These are phyloP conservation scores for Hydnum rufescens DNA, from an alignment of 768 basidiomycete genomes.

Conservation along the genomic window DNA sequence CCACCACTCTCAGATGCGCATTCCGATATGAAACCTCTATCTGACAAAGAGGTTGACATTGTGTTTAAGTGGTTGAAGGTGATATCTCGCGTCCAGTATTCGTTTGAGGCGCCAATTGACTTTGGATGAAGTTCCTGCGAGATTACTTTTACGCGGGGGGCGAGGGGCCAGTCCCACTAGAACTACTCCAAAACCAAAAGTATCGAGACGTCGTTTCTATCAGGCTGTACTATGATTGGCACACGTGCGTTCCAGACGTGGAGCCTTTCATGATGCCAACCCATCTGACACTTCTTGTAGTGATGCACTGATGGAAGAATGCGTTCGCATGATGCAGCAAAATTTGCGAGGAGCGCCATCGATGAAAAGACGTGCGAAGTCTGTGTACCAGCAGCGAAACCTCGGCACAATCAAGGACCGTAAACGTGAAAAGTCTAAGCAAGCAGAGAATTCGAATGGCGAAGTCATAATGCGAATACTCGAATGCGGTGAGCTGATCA, in stretches of 20 bases:
- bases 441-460: constrained; percentile 37
- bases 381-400: constrained; percentile 80
- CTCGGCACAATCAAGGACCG: constrained; percentile 89
- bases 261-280: background rate
- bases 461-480: constrained; percentile 90
- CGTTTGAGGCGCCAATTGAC: background rate
- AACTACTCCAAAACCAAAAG: constrained; percentile 79
- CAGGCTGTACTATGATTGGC: constrained; percentile 91
- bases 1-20: constrained; percentile 72
- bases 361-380: constrained; percentile 78
- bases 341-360: constrained; percentile 53
- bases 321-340: constrained; percentile 87
- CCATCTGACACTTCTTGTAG: constrained; percentile 19
- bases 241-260: constrained; percentile 38
- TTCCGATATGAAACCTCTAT: constrained; percentile 80
- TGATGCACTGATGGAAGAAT: constrained; percentile 81
- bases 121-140: constrained; percentile 47
- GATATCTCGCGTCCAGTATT: background rate
- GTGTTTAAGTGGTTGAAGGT: constrained; percentile 99
- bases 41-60: constrained; percentile 92
- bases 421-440: constrained; percentile 81
- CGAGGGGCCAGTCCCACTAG: constrained; percentile 74
- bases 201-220: constrained; percentile 83
- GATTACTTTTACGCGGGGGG: constrained; percentile 93
- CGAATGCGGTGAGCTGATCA: constrained; percentile 61